Conservation (phyloP, 2,329 filamentous ascomycete species). For the Fusarium aywerte region DNA sequence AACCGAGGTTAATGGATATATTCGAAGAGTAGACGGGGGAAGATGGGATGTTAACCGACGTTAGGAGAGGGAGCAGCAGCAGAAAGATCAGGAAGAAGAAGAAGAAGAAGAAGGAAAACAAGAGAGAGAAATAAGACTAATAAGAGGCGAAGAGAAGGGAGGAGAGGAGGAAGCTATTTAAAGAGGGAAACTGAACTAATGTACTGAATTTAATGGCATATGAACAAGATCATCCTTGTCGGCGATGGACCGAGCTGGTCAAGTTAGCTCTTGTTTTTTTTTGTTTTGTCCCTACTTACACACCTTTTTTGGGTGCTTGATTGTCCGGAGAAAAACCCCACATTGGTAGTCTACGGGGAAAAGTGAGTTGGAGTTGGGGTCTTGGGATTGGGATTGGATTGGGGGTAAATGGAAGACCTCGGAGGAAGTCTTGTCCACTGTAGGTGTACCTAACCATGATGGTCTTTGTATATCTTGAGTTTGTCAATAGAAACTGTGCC, state of each 20-base stretch:
- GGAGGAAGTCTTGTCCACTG: constrained; percentile 21
- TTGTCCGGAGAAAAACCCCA: constrained; percentile 35
- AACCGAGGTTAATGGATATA: constrained; percentile 38
- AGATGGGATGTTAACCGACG: background rate
- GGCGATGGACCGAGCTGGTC: constrained; percentile 24
- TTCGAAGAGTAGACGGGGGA: constrained; percentile 8
- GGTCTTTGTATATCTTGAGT: background rate
- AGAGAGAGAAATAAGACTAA: background rate
- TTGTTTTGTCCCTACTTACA: constrained; percentile 21
- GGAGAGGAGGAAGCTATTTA: constrained; percentile 28
- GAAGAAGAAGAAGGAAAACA: background rate
- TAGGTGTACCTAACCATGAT: background rate
- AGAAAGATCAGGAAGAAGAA: background rate
- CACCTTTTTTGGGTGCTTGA: constrained; percentile 23
- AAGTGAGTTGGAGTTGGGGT: constrained; percentile 19
- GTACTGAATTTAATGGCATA: constrained; percentile 9
- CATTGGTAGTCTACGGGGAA: constrained; percentile 29
- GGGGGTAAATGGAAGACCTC: constrained; percentile 32
- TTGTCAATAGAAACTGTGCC: no score
- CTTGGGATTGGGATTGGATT: constrained; percentile 11
- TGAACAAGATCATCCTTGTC: constrained; percentile 21
- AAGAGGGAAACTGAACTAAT: constrained; percentile 4
- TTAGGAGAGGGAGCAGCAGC: background rate
- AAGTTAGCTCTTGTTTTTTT: background rate
- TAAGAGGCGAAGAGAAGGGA: constrained; percentile 10